Conservation (phyloP, 2,329 filamentous ascomycete species). For the Aureobasidium vineae region DNA sequence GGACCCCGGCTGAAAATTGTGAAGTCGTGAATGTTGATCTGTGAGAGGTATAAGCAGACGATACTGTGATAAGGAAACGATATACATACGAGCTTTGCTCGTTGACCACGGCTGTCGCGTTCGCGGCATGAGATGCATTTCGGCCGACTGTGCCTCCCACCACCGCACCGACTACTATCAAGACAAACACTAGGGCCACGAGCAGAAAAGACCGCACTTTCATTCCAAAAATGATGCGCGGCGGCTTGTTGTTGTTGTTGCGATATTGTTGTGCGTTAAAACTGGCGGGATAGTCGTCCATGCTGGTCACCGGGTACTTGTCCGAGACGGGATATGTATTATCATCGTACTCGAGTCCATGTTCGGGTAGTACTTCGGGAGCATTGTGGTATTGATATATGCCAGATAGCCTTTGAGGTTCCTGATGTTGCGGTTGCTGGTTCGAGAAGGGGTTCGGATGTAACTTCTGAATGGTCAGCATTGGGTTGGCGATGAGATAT, state of each 20-base stretch:
- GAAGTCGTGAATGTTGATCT: not conserved
- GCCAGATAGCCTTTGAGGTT: constrained; percentile 33
- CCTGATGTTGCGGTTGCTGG: constrained; percentile 1
- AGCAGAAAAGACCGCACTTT: constrained; percentile 40
- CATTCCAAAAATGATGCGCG: constrained; percentile 44
- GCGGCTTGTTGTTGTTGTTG: constrained; percentile 37
- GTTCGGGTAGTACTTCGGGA: constrained; percentile 41
- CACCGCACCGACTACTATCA: constrained; percentile 40
- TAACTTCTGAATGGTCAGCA: constrained; percentile 11
- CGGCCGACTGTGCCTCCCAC: constrained; percentile 41
- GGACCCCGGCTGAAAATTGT: not conserved
- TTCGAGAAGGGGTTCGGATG: constrained; percentile 28
- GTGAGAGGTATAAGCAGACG: not conserved
- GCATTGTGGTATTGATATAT: constrained; percentile 44
- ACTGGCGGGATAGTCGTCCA: constrained; percentile 25
- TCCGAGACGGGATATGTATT: constrained; percentile 39
- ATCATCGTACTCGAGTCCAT: constrained; percentile 43
- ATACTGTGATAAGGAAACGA: too few species aligned
- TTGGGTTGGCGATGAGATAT: not conserved
- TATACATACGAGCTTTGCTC: constrained; percentile 1
- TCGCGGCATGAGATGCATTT: constrained; percentile 32
- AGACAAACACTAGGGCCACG: constrained; percentile 36
- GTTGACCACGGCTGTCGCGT: constrained; percentile 1
- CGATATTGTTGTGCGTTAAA: constrained; percentile 32
- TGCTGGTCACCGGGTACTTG: constrained; percentile 40